Base-by-base conservation (phyloP, 1,139 yeast species). In the Tardiomyces blankii region DNA sequence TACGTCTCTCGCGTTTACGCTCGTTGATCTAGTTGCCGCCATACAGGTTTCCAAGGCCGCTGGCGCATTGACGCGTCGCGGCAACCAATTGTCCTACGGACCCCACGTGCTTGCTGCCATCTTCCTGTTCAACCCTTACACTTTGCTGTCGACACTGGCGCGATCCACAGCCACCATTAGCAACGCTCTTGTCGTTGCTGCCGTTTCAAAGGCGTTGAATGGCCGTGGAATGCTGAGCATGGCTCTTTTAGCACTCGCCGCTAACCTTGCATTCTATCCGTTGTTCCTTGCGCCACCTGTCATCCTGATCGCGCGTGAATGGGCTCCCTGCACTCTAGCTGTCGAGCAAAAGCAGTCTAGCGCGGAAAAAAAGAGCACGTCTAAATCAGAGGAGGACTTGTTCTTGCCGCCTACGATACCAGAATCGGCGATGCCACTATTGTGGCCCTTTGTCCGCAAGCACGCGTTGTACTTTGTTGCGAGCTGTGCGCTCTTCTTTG, bases 61-160 rank as follows among this genome's bases (percentile, higher is more conserved):
- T 52, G 54, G 39, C 55, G 72, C 48, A 67, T 52, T 54, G 14
- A 70, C 73, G 70, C 42, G 45, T 13, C 42, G 48, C 41, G 38
- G 54, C 43, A 4, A 4, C 5, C 35, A 30, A 30, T 40, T 50
- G 46, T 30, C 44, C 49, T 18, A 35, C 40, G 12, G 46, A 5
- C 60, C 64, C 7, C 46, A 49, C 39, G 47, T 59, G 19, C 59
- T 71, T 25, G 64, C 74, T 0, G 66, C 80, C 16, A 72, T 83
- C 49, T 89, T 83, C 60, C 70, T 84, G 43, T 74, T 87, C 61
- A 91, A 88, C 59, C 99, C 99, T 2, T 69, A 89, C 57, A 67
- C 80, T 12, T 64, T 89, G 1, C 63, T 87, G 47, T 74, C 89
- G 12, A 75, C 80, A 43, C 68, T 84, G 44, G 74, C 94, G 8